Evolutionary conservation across 805 yeast species (phyloP).

Genomic region (Lipomyces sp.): DNA sequence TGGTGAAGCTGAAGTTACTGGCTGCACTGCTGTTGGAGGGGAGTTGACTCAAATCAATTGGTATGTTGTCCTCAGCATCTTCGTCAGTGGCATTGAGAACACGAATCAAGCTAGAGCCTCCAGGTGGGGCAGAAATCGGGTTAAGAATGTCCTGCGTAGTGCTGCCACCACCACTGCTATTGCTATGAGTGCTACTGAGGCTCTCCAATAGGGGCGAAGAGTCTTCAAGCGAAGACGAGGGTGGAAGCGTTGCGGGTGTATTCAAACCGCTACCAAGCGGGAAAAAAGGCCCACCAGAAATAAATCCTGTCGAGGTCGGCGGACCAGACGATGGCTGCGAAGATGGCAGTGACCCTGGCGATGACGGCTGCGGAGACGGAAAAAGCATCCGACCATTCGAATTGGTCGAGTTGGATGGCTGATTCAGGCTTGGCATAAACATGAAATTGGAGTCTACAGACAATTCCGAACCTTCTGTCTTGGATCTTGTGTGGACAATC

Average conservation of each 20-base stretch:
- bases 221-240: slow-evolving; percentile 13
- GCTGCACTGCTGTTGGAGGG: slow-evolving; percentile 15
- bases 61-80: slow-evolving; percentile 14
- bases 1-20: slow-evolving; percentile 18
- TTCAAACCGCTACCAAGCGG: slow-evolving; percentile 15
- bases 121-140: slow-evolving; percentile 1
- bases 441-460: not conserved
- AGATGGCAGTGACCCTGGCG: not conserved
- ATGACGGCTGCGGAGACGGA: not conserved
- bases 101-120: slow-evolving; percentile 19
- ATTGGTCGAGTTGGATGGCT: not conserved
- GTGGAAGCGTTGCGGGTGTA: not conserved
- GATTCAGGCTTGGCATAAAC: not conserved
- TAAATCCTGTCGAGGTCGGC: not conserved
- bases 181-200: slow-evolving; percentile 12
- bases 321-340: not conserved
- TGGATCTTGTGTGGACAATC: not conserved
- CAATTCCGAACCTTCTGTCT: slow-evolving; percentile 10
- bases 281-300: slow-evolving; percentile 2
- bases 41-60: not conserved
- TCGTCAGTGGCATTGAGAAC: slow-evolving; percentile 19
- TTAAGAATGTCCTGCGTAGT: not conserved
- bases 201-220: slow-evolving; percentile 13
- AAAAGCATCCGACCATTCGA: not conserved
- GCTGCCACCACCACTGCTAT: slow-evolving; percentile 13